phyloP scores from a whole-genome alignment of 2,329 filamentous ascomycete species.

The Curvularia eragrostidis region DNA sequence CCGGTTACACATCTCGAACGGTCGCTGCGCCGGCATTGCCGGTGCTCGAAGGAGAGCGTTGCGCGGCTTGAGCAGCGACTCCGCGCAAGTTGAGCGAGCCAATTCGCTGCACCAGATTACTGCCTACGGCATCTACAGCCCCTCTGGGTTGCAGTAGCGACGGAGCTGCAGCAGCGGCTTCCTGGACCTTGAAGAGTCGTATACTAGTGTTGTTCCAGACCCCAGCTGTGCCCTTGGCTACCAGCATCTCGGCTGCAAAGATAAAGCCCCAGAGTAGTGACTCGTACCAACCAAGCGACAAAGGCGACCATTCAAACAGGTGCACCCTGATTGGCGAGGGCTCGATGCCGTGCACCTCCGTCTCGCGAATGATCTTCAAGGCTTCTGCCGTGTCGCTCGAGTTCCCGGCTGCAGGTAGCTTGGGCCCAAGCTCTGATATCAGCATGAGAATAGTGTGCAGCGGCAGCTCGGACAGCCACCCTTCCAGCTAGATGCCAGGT shows the following conservation, averaged over 20 bases:
- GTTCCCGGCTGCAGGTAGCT: constrained; percentile 57
- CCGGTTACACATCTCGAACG: constrained; percentile 50
- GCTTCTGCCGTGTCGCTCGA: constrained; percentile 49
- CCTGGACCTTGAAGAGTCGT: constrained; percentile 87
- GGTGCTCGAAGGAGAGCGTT: constrained; percentile 23
- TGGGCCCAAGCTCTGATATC: constrained; percentile 67
- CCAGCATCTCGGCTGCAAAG: constrained; percentile 87
- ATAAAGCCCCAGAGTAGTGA: constrained; percentile 92
- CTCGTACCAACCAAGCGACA: constrained; percentile 94
- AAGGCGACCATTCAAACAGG: constrained; percentile 90
- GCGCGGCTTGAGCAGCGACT: constrained; percentile 30
- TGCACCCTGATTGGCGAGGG: constrained; percentile 78
- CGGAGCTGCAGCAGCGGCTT: constrained; percentile 79
- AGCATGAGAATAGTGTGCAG: constrained; percentile 84
- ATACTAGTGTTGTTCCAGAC: constrained; percentile 94
- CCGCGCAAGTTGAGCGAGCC: constrained; percentile 76
- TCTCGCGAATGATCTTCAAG: constrained; percentile 62
- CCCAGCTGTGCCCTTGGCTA: constrained; percentile 84
- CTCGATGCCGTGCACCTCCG: constrained; percentile 75
- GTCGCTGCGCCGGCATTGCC: constrained; percentile 34
- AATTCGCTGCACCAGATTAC: constrained; percentile 85
- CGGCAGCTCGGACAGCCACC: constrained; percentile 89
- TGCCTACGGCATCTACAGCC: constrained; percentile 91
- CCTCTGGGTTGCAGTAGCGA: constrained; percentile 84
- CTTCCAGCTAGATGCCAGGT: constrained; percentile 71